These are phyloP conservation scores for Pachyrhizus erosus DNA, from an alignment of 306 rosid genomes.

Conservation along the genomic window DNA sequence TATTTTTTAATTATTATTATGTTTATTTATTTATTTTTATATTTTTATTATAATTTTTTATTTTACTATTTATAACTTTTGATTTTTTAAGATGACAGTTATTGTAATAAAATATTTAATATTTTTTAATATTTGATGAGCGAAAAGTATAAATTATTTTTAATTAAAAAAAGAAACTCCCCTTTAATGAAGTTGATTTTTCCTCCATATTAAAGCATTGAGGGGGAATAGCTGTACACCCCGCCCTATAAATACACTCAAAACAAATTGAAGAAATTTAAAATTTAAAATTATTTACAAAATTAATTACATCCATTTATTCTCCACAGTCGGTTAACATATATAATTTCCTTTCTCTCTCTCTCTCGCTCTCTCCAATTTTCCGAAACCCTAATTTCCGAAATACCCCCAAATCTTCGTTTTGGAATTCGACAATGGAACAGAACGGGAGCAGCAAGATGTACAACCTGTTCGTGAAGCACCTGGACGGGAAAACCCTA, in stretches of 20 bases:
- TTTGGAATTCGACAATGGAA: conserved; percentile 49
- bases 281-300: neutral
- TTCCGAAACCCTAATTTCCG: conserved; percentile 28
- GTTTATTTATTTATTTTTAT: too few relatives aligned
- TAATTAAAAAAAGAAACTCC: too few relatives aligned
- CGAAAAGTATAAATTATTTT: too few relatives aligned
- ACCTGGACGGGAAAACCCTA: conserved; percentile 83
- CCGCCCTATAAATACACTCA: neutral
- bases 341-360: neutral
- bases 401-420: conserved; percentile 2
- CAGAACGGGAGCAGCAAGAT: conserved; percentile 26
- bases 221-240: neutral
- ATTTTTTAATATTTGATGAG: too few relatives aligned
- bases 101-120: too few relatives aligned
- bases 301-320: neutral
- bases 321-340: neutral
- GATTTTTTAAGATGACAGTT: too few relatives aligned
- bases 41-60: too few relatives aligned
- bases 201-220: neutral
- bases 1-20: too few relatives aligned
- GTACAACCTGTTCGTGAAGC: conserved; percentile 81
- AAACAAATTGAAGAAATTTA: neutral
- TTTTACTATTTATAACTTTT: too few relatives aligned
- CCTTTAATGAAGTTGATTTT: too few relatives aligned
- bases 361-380: neutral